Evolutionary conservation across 257 asterid genomes (phyloP).

Genomic region (Ilex aquifolium): DNA sequence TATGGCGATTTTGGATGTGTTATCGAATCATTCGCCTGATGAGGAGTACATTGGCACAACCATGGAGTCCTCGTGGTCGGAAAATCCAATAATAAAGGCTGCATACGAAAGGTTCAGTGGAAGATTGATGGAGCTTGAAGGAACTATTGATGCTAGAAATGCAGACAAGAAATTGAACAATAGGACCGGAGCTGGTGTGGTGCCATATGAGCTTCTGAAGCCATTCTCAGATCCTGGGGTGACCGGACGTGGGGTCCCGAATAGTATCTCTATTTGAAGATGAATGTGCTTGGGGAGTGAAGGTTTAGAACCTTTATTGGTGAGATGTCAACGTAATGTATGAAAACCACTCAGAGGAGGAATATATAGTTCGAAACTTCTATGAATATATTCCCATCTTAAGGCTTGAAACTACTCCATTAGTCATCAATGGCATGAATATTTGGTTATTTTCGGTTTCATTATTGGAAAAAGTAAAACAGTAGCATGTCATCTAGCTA

Average conservation of each 20-base stretch:
- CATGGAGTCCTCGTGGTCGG: constrained; percentile 40
- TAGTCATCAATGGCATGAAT: no score
- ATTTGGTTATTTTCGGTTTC: no score
- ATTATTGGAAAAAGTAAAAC: no score
- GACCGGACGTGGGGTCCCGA: constrained; percentile 71
- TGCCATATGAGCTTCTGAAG: constrained; percentile 65
- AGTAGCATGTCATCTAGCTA: no score
- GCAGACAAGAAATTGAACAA: constrained; percentile 27
- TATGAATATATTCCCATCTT: no score
- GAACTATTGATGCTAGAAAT: constrained; percentile 58
- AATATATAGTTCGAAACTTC: no score
- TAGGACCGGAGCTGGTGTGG: constrained; percentile 69
- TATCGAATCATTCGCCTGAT: constrained; percentile 75
- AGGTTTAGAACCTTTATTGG: no score
- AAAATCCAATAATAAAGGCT: constrained; percentile 27
- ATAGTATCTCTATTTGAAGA: constrained; percentile 67
- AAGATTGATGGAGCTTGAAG: constrained; percentile 52
- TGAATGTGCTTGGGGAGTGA: not conserved
- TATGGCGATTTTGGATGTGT: constrained; percentile 51
- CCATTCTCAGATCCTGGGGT: constrained; percentile 69
- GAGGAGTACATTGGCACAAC: constrained; percentile 63
- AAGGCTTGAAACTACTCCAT: no score
- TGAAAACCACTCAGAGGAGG: no score
- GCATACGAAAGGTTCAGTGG: constrained; percentile 51
- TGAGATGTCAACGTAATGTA: no score